Evolutionary conservation across 345 rosid genomes (phyloP).

Genomic region (Dipteronia sinensis): DNA sequence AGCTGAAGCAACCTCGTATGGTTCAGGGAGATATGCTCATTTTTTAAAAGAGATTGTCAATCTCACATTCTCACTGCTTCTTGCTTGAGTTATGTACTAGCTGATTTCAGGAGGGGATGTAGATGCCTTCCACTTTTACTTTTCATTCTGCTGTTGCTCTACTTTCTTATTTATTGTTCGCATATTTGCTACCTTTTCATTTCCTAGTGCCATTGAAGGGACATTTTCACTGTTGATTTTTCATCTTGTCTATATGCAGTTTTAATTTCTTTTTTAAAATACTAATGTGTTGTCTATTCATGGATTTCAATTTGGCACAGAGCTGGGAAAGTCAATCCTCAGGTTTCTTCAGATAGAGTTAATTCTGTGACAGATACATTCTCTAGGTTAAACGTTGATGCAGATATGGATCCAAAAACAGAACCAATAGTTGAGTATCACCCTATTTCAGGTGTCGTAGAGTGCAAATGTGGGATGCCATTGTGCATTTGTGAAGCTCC

Average conservation of each 20-base stretch:
- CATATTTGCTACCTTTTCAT: not conserved
- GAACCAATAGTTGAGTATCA: conserved; percentile 36
- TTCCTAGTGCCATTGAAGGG: not conserved
- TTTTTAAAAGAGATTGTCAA: not conserved
- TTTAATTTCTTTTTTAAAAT: not conserved
- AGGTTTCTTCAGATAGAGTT: conserved; percentile 45
- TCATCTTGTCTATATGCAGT: not conserved
- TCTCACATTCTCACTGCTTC: not conserved
- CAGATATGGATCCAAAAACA: conserved; percentile 34
- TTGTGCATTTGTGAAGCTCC: conserved; percentile 83
- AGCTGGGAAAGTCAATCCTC: conserved; percentile 33
- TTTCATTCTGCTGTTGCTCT: not conserved
- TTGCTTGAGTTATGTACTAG: not conserved
- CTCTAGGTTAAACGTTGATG: conserved; percentile 53
- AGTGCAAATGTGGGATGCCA: conserved; percentile 98
- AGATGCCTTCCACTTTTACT: not conserved
- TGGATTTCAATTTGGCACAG: conserved; percentile 41
- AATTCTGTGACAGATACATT: conserved; percentile 47
- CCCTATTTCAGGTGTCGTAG: conserved; percentile 33
- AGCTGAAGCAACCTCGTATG: not conserved
- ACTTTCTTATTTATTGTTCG: not conserved
- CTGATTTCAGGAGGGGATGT: not conserved
- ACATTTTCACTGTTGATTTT: not conserved
- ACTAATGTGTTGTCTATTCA: not conserved
- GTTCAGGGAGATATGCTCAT: not conserved